Evolutionary conservation across 2,329 filamentous ascomycete species (phyloP), one percentile per base, ranked within the genome.

Genomic region (Pseudogymnoascus verrucosus): DNA sequence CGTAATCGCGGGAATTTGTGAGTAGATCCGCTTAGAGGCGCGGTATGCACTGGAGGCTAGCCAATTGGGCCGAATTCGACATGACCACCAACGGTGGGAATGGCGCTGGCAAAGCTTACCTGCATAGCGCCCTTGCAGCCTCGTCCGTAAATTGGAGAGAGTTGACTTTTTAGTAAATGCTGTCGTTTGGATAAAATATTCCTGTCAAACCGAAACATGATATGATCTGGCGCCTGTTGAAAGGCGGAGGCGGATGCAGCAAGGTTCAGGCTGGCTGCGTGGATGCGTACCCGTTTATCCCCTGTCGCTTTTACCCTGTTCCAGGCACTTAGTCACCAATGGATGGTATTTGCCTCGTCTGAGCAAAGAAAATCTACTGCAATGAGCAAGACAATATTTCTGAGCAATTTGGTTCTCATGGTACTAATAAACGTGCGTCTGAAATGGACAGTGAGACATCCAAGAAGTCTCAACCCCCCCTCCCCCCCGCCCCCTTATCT

Each of bases 151-250:
- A 34, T 11, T 34, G n/a, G 28, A 57, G 28, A 21, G 10, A 21
- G 10, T 21, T 57, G 51, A 57, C 10, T n/a, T 12, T 57, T 6
- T 21, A 10, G 16, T 19, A 34, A 34, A 51, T 51, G 6, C n/a
- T 54, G 47, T 54, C 28, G 28, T 34, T 57, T 57, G 28, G 51
- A 57, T 57, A 57, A 54, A 57, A 57, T 57, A 34, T 57, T 57
- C 36, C 47, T 57, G 51, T 57, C 28, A 57, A 57, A 34, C 51
- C 51, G 28, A 57, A 57, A 57, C 51, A 57, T 28, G 28, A 57
- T 57, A 57, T 57, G 51, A 57, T 57, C 51, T 57, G 51, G 51
- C 51, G 51, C 51, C 51, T 57, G 51, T 57, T 57, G 51, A 57
- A 57, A 57, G 51, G 51, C 51, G 51, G 51, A 57, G 51, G 51